phyloP scores from a whole-genome alignment of 1,284 basidiomycete genomes.

The Cryptococcus sp. region DNA sequence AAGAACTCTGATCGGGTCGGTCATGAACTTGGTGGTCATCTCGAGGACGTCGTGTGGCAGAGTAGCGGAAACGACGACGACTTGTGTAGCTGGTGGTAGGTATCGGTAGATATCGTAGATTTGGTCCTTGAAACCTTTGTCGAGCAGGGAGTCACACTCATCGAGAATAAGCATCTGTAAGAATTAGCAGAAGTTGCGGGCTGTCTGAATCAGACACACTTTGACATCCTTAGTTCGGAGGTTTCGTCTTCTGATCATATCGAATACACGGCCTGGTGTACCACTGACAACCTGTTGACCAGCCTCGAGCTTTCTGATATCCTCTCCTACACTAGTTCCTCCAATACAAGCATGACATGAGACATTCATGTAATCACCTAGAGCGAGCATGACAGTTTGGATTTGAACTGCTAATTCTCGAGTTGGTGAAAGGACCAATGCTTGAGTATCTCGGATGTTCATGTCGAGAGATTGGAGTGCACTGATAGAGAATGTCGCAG shows the following conservation, averaged over 20 bases:
- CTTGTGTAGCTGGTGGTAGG: conserved; percentile 96
- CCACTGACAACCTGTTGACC: conserved; percentile 97
- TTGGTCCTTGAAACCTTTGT: conserved; percentile 99
- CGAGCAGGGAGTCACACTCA: conserved; percentile 94
- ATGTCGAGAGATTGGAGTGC: conserved; percentile 93
- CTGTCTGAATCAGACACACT: conserved; percentile 14
- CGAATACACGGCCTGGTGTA: conserved; percentile 96
- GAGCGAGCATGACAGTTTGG: conserved; percentile 93
- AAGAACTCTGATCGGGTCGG: conserved; percentile 88
- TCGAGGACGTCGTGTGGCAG: conserved; percentile 96
- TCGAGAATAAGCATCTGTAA: conserved; percentile 87
- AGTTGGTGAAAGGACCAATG: conserved; percentile 89
- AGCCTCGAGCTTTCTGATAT: conserved; percentile 96
- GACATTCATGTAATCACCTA: conserved; percentile 99
- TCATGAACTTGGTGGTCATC: conserved; percentile 99
- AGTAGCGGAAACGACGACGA: conserved; percentile 92
- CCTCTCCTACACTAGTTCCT: conserved; percentile 94
- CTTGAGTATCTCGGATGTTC: conserved; percentile 91
- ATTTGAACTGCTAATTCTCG: conserved; percentile 96
- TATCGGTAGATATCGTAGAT: conserved; percentile 99
- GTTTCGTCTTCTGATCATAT: conserved; percentile 96
- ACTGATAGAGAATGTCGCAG: conserved; percentile 93
- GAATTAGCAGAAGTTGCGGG: background rate
- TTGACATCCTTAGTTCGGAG: conserved; percentile 97
- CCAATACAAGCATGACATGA: conserved; percentile 99